phyloP scores from a whole-genome alignment of 139 green algal genomes.

The Auxenochlorella pyrenoidosa region DNA sequence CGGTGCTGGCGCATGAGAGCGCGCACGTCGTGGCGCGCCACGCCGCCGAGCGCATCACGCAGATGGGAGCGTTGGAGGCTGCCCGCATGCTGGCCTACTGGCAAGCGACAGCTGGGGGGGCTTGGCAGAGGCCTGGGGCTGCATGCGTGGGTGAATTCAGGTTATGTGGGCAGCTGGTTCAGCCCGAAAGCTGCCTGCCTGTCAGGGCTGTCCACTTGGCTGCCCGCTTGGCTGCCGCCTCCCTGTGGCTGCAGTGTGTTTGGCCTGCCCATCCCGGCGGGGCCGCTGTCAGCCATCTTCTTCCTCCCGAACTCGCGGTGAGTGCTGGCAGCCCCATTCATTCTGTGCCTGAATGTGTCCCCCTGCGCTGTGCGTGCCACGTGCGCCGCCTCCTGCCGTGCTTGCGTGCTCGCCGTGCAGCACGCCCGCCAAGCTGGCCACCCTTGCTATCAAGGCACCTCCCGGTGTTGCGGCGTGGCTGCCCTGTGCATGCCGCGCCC shows the following conservation, averaged over 20 bases:
- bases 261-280: constrained; percentile 58
- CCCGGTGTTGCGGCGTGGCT: no score
- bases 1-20: constrained; percentile 88
- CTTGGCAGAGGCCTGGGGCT: no score
- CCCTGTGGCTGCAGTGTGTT: constrained; percentile 51
- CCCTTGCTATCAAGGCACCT: no score
- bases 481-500: no score
- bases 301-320: constrained; percentile 73
- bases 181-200: no score
- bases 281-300: constrained; percentile 51
- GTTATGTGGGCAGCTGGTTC: no score
- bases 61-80: constrained; percentile 28
- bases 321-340: background rate
- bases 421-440: no score
- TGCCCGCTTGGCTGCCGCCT: background rate
- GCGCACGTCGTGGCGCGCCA: constrained; percentile 84
- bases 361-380: no score
- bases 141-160: no score
- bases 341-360: no score
- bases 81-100: background rate
- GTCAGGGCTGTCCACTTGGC: background rate
- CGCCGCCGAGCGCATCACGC: constrained; percentile 62
- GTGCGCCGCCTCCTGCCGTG: no score
- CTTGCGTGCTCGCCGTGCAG: no score
- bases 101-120: background rate